Evolutionary conservation across 495 filamentous ascomycete genomes (phyloP), one percentile per base, ranked within the genome.

Genomic region (Patellaria atrata): DNA sequence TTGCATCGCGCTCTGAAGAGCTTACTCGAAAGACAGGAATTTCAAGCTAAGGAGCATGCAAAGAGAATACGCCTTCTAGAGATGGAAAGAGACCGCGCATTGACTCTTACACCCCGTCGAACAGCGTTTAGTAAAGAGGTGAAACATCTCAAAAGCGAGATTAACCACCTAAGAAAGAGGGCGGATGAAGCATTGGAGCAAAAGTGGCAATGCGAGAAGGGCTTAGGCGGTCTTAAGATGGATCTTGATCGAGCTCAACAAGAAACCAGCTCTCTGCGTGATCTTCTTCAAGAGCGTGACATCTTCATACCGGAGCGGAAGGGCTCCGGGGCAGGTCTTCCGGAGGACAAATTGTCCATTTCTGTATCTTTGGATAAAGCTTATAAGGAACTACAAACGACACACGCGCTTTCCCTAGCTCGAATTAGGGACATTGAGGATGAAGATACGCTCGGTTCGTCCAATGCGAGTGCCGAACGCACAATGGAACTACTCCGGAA

Each of bases 171-270:
- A 29, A 77, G 89, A 19, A 75, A 76, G 35, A 77, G 91, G 34
- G 86, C 91, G 16, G 86, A 96, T 45, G 89, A 97, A 35, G 91
- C 89, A 14, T 65, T 94, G n/a, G 83, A 91, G 46, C 80, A 86
- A 48, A 96, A 94, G 61, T 94, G 78, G 71, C 79, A 89, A 57
- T 87, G 86, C 37, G 89, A 97, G 58, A 92, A 93, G 57, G 84
- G 85, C 16, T 66, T 97, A 10, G 70, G 76, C 38, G 86, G 87
- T 26, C 62, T 97, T 41, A 93, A 93, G 58, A 94, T 94, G 80
- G 89, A 97, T 52, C 71, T 97, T 19, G 91, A 97, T 51, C 80
- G 86, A 41, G 84, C 89, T 3, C 80, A 94, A 56, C 79, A 89
- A 52, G 91, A 97, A 60, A 94, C 87, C 9, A 61, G 66, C 20